Evolutionary conservation across 2,329 filamentous ascomycete genomes (phyloP).

Genomic region (Aspergillus tanneri): DNA sequence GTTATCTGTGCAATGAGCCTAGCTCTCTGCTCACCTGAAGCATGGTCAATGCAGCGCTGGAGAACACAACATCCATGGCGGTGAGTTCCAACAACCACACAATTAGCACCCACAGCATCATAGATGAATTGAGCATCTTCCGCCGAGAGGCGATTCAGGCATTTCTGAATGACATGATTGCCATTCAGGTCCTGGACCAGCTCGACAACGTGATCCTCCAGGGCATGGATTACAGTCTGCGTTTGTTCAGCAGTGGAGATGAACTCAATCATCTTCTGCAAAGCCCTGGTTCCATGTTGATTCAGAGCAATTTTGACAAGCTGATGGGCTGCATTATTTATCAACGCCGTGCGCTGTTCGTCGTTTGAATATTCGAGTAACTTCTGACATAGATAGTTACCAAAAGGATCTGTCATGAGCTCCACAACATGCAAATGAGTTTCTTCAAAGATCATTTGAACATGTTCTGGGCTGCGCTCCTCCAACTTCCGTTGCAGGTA

Average conservation of each 20-base stretch:
- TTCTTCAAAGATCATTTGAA: slow-evolving; percentile 92
- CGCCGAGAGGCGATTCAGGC: slow-evolving; percentile 86
- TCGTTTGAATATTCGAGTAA: slow-evolving; percentile 92
- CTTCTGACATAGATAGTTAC: slow-evolving; percentile 99
- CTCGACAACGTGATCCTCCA: slow-evolving; percentile 81
- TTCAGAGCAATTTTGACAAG: slow-evolving; percentile 94
- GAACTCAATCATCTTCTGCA: slow-evolving; percentile 99
- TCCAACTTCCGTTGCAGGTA: slow-evolving; percentile 97
- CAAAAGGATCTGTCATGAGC: slow-evolving; percentile 98
- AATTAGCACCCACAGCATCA: slow-evolving; percentile 82
- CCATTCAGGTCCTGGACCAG: slow-evolving; percentile 97
- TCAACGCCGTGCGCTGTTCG: slow-evolving; percentile 88
- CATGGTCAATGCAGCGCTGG: slow-evolving; percentile 97
- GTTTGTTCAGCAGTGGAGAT: slow-evolving; percentile 84
- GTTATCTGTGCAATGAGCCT: slow-evolving; percentile 87
- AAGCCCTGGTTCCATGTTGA: slow-evolving; percentile 90
- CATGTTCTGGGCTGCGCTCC: slow-evolving; percentile 76
- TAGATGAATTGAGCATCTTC: slow-evolving; percentile 94
- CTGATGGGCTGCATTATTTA: slow-evolving; percentile 81
- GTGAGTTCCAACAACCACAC: slow-evolving; percentile 89
- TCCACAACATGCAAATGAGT: slow-evolving; percentile 92
- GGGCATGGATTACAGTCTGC: slow-evolving; percentile 79
- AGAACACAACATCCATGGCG: slow-evolving; percentile 97
- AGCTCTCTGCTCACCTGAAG: slow-evolving; percentile 82
- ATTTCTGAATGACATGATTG: slow-evolving; percentile 99